Percentiles rank a stretch among this genome's conserved stretches.
Conservation (phyloP, 139 green algal genomes). For the Haematococcus sp. region DNA sequence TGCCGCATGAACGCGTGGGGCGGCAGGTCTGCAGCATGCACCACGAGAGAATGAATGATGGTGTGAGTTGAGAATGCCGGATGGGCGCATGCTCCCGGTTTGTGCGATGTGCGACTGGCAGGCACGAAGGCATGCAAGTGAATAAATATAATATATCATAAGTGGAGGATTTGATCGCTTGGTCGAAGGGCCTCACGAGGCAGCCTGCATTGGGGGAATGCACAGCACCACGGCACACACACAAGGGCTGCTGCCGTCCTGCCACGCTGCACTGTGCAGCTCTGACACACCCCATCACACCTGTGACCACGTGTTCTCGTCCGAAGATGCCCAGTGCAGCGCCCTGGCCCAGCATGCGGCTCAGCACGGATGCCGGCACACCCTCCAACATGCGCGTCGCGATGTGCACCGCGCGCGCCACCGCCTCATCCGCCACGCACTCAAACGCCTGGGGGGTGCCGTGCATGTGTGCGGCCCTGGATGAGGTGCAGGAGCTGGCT, state of each 20-base stretch:
- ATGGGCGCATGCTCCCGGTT: too few species aligned
- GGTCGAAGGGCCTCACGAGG: too few species aligned
- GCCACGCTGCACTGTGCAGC: too few species aligned
- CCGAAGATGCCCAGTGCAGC: constrained; percentile 70
- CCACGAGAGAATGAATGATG: constrained; percentile 32
- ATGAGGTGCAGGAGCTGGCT: not conserved
- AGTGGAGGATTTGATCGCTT: too few species aligned
- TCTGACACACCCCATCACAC: not conserved
- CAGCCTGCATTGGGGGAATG: too few species aligned
- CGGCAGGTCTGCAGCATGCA: constrained; percentile 56
- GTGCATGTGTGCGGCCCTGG: too few species aligned
- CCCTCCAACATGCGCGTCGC: constrained; percentile 41
- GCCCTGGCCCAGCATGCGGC: constrained; percentile 30
- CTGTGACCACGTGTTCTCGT: constrained; percentile 27
- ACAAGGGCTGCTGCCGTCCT: not conserved
- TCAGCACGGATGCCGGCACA: constrained; percentile 29
- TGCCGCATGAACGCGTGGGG: constrained; percentile 63
- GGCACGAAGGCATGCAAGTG: too few species aligned
- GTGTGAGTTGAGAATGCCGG: too few species aligned
- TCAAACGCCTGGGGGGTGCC: constrained; percentile 46
- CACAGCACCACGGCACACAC: too few species aligned
- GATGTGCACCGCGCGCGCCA: constrained; percentile 21
- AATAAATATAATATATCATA: too few species aligned
- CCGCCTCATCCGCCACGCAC: constrained; percentile 47
- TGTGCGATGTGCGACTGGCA: too few species aligned